Conservation (phyloP, 2,329 filamentous ascomycete species). For the Pseudogymnoascus sp. region DNA sequence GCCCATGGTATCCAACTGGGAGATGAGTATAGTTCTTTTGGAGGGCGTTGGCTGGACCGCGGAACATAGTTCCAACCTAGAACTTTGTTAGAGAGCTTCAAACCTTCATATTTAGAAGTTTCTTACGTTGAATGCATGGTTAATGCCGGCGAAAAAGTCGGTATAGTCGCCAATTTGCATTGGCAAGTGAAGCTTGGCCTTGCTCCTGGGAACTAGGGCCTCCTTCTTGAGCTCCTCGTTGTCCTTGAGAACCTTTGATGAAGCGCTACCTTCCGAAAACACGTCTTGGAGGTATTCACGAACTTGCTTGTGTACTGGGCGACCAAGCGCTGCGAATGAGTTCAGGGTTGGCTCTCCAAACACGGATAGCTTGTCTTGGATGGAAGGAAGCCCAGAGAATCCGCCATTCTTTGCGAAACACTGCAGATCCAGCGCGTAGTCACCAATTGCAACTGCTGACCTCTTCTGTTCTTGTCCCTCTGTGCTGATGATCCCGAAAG, state of each 20-base stretch:
- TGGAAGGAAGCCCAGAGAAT: constrained; percentile 49
- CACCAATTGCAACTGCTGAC: constrained; percentile 63
- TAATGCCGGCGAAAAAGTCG: constrained; percentile 75
- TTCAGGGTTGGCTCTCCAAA: constrained; percentile 64
- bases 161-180: constrained; percentile 79
- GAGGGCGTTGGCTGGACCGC: constrained; percentile 64
- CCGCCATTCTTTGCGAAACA: constrained; percentile 53
- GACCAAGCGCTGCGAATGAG: constrained; percentile 66
- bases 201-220: constrained; percentile 52
- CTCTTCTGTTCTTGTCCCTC: constrained; percentile 41
- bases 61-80: constrained; percentile 60
- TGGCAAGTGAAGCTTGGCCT: constrained; percentile 62
- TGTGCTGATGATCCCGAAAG: constrained; percentile 62
- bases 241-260: constrained; percentile 55
- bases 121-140: constrained; percentile 62
- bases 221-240: constrained; percentile 52
- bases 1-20: constrained; percentile 76
- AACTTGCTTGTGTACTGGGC: constrained; percentile 61
- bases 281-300: constrained; percentile 63
- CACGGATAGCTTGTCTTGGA: constrained; percentile 50
- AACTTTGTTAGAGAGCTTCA: constrained; percentile 14
- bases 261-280: constrained; percentile 53
- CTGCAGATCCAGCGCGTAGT: constrained; percentile 60
- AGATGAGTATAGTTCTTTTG: constrained; percentile 78
- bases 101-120: constrained; percentile 12